Base-by-base conservation (phyloP, 225 moss, liverwort and hornwort genomes). In the Lunularia cruciata region DNA sequence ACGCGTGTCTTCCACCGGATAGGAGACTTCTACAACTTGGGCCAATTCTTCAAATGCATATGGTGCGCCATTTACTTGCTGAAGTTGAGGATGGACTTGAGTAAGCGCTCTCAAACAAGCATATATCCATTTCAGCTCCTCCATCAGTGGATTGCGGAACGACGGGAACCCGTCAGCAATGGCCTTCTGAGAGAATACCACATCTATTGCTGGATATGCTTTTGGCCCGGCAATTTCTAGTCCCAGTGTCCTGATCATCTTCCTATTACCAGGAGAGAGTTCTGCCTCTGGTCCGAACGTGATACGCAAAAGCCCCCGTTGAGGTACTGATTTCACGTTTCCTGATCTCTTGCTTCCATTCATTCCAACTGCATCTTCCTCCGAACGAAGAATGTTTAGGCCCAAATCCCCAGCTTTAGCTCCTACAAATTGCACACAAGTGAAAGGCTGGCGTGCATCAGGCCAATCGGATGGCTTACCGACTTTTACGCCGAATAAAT, bases 91-190 rank as follows among this genome's bases (percentile, higher is more conserved):
- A 64, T 86, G 86, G 35, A 86, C 63, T 68, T 86, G 86, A 2
- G 83, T 83, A 48, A 86, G 69, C n/a, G 83, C 83, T 66, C 78
- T 74, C 19, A 86, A 37, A 47, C 77, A 77, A 23, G 80, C 86
- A 59, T 80, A 86, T 2, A 86, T 61, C 86, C 86, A 86, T 69
- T 75, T 74, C 22, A 86, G 75, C 45, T 86, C 86, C 67, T 86
- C 80, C 34, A 86, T 40, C 36, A 57, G 0, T 4, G 86, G 86
- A 68, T 80, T 83, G 27, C 86, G 73, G 45, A 78, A 80, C 16
- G 86, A 75, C 1, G 83, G 86, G 48, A 80, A 77, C 14, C 82
- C 85, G 56, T 86, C 85, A 8, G 73, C 74, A 13, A 76, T 35
- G 42, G 80, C 83, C 30, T 78, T 80, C 48, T 67, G 59, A 34